phyloP scores from a whole-genome alignment of 2,329 filamentous ascomycete genomes.

The Aureobasidium leucospermi region DNA sequence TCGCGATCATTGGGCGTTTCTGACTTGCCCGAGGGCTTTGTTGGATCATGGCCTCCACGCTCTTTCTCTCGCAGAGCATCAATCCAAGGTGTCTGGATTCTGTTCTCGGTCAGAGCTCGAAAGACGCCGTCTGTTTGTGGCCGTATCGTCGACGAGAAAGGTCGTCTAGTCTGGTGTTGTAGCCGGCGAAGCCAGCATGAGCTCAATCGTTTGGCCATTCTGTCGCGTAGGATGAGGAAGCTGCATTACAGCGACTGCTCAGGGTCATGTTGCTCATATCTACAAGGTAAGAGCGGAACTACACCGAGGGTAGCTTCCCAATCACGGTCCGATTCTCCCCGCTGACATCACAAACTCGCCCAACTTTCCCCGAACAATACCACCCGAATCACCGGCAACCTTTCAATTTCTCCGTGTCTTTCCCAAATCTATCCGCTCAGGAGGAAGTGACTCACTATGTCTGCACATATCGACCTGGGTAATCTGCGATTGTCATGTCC shows the following conservation, averaged over 20 bases:
- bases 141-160: not conserved
- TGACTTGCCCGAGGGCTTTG: constrained; percentile 26
- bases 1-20: constrained; percentile 43
- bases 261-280: not conserved
- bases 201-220: constrained; percentile 4
- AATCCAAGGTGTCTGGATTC: constrained; percentile 61
- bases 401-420: not conserved
- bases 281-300: not conserved
- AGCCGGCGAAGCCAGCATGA: not conserved
- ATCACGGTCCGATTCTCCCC: constrained; percentile 5
- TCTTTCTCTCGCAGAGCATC: constrained; percentile 54
- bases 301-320: not conserved
- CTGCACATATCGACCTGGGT: not conserved
- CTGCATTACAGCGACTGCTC: not conserved
- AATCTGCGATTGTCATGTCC: constrained; percentile 1
- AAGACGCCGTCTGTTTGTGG: constrained; percentile 52
- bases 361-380: not conserved
- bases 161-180: not conserved
- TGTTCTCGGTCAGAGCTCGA: constrained; percentile 49
- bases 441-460: not conserved
- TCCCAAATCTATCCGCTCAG: not conserved
- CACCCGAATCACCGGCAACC: not conserved
- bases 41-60: constrained; percentile 26
- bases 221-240: not conserved
- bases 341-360: constrained; percentile 6